Conservation (phyloP, 1,139 yeast species). For the Suhomyces yuchorum region DNA sequence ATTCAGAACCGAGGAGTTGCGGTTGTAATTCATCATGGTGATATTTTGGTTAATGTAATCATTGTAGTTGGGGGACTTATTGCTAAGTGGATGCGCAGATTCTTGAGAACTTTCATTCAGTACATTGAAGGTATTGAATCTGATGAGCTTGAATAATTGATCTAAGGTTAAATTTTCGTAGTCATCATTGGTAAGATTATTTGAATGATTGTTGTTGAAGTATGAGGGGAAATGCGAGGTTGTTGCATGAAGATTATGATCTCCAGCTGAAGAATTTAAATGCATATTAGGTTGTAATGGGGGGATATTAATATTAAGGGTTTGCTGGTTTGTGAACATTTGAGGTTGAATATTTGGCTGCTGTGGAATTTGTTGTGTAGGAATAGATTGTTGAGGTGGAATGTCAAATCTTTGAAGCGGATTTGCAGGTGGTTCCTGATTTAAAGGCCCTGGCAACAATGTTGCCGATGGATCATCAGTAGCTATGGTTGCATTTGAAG, state of each 20-base stretch:
- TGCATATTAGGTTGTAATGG: conserved; percentile 12
- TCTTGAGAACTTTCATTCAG: neutral
- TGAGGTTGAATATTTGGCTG: conserved; percentile 6
- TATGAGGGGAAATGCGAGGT: conserved; percentile 18
- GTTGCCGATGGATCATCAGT: neutral
- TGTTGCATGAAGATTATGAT: conserved; percentile 18
- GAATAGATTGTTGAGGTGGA: conserved; percentile 9
- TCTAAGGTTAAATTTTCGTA: conserved; percentile 41
- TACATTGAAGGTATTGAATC: conserved; percentile 16
- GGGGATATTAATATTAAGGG: conserved; percentile 1
- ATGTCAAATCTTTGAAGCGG: conserved; percentile 3
- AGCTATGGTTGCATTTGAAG: neutral
- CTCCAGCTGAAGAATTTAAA: conserved; percentile 23
- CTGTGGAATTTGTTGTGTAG: conserved; percentile 10
- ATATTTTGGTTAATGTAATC: conserved; percentile 9
- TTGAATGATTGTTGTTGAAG: conserved; percentile 26
- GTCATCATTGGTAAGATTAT: conserved; percentile 41
- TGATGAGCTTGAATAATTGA: conserved; percentile 38
- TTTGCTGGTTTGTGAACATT: neutral
- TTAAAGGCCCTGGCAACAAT: neutral
- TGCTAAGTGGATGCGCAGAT: neutral
- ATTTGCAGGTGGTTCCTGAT: neutral
- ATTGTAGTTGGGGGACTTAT: neutral
- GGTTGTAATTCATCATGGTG: conserved; percentile 11
- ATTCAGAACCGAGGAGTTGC: conserved; percentile 24